These are phyloP conservation scores for Nannochloropsis gaditana DNA, from an alignment of 108 stramenopile genomes.

Conservation along the genomic window DNA sequence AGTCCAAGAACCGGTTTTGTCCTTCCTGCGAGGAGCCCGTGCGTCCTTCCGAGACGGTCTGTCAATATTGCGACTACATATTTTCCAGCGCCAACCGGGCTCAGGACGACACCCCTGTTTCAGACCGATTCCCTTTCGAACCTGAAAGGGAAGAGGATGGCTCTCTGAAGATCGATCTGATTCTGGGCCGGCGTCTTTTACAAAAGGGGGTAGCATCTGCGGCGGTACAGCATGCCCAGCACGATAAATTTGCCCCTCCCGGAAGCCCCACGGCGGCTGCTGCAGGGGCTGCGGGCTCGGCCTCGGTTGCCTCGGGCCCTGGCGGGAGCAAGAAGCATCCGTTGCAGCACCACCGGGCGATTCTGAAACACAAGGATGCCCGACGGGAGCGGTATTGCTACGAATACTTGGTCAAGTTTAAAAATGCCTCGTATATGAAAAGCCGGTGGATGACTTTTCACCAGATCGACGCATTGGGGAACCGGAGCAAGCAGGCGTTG, in stretches of 20 bases:
- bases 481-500: slow-evolving; percentile 18
- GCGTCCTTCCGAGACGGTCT: background rate
- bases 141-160: slow-evolving; percentile 17
- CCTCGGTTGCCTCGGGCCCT: background rate
- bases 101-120: slow-evolving; percentile 9
- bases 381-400: background rate
- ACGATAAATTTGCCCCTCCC: background rate
- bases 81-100: background rate
- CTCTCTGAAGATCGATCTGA: slow-evolving; percentile 9
- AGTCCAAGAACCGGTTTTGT: slow-evolving; percentile 5
- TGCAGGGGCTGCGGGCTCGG: background rate
- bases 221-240: background rate
- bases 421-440: background rate
- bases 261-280: background rate
- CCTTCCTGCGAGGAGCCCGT: background rate
- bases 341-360: background rate
- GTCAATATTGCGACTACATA: background rate
- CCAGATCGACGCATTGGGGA: background rate
- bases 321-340: slow-evolving; percentile 12
- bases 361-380: background rate
- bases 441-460: background rate
- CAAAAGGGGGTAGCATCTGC: slow-evolving; percentile 13
- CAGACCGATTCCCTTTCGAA: background rate
- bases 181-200: background rate
- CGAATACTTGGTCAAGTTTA: slow-evolving; percentile 14